Conservation (phyloP, 805 yeast genomes). For the Suhomyces vadensis region DNA sequence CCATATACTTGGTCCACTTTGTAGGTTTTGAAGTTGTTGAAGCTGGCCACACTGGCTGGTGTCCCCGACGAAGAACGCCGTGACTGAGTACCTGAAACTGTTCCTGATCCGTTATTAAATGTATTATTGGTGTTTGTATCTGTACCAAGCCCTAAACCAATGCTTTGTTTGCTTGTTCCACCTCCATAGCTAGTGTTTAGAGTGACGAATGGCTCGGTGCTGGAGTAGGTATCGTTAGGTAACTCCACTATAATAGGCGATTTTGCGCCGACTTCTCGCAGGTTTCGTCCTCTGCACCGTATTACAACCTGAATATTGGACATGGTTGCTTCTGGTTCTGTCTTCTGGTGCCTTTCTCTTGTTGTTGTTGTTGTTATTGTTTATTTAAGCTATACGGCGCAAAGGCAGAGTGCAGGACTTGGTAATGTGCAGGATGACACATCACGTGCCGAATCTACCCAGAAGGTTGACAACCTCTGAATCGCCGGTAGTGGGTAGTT, state of each 20-base stretch:
- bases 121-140: not conserved
- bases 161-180: not conserved
- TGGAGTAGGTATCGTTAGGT: slow-evolving; percentile 32
- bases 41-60: slow-evolving; percentile 19
- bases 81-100: not conserved
- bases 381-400: too few species aligned
- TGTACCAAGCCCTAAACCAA: slow-evolving; percentile 5
- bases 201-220: slow-evolving; percentile 21
- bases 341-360: too few species aligned
- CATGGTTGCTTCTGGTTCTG: slow-evolving; percentile 16
- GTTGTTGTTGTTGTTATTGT: too few species aligned
- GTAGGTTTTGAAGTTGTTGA: slow-evolving; percentile 50
- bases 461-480: too few species aligned
- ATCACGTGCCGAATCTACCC: too few species aligned
- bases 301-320: slow-evolving; percentile 53
- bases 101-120: not conserved
- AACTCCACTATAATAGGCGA: slow-evolving; percentile 51
- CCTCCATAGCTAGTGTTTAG: slow-evolving; percentile 18
- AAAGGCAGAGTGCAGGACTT: too few species aligned
- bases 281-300: slow-evolving; percentile 53
- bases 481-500: too few species aligned
- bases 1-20: slow-evolving; percentile 82
- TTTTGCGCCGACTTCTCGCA: slow-evolving; percentile 43
- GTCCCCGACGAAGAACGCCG: slow-evolving; percentile 9
- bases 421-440: too few species aligned